Conservation (phyloP, 2,329 filamentous ascomycete species). For the Cladophialophora psammophila region DNA sequence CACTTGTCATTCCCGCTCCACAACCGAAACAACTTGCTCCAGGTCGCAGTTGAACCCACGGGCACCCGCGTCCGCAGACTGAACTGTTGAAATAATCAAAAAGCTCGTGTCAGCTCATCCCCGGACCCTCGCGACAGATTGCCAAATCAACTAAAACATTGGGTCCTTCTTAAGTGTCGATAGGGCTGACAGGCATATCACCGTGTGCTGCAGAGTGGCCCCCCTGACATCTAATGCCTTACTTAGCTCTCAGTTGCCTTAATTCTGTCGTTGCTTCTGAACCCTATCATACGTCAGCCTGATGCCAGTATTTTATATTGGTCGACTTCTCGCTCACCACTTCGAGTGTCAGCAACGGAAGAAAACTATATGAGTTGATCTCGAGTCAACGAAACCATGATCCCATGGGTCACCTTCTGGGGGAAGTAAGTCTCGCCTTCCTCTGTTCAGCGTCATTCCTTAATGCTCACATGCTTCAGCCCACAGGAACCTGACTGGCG, state of each 20-base stretch:
- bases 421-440: slow-evolving; percentile 15
- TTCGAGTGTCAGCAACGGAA: background rate
- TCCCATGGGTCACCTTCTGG: slow-evolving; percentile 32
- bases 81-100: background rate
- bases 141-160: slow-evolving; percentile 25
- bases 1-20: slow-evolving; percentile 18
- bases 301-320: slow-evolving; percentile 21
- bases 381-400: slow-evolving; percentile 26
- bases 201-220: slow-evolving; percentile 19
- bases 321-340: slow-evolving; percentile 5
- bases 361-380: slow-evolving; percentile 9
- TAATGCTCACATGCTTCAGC: slow-evolving; percentile 13
- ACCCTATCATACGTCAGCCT: slow-evolving; percentile 26
- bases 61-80: background rate
- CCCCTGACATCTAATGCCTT: background rate
- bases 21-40: slow-evolving; percentile 14
- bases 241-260: slow-evolving; percentile 3
- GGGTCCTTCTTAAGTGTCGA: slow-evolving; percentile 19
- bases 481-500: slow-evolving; percentile 26
- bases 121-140: slow-evolving; percentile 11
- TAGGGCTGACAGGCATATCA: slow-evolving; percentile 36
- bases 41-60: slow-evolving; percentile 3
- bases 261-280: slow-evolving; percentile 5
- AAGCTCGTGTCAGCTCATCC: slow-evolving; percentile 20
- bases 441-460: background rate